These are phyloP conservation scores for Scenedesmus sp. DNA, from an alignment of 163 green algal genomes.

Conservation along the genomic window DNA sequence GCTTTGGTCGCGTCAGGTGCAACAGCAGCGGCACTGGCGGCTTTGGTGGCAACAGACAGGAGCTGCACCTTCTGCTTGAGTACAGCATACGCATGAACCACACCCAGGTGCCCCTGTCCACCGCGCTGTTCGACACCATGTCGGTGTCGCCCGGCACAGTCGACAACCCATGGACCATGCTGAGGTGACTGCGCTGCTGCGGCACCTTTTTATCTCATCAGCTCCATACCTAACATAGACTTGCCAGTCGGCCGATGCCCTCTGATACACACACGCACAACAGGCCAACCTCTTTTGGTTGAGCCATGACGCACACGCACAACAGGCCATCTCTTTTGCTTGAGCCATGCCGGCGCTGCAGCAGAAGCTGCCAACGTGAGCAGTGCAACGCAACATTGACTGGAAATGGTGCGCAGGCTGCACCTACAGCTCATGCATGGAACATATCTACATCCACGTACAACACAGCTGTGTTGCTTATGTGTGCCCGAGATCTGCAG, in stretches of 20 bases:
- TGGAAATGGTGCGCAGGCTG: too few relatives aligned
- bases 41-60: too few relatives aligned
- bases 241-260: background rate
- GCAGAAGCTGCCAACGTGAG: background rate
- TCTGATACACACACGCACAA: background rate
- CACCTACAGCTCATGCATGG: too few relatives aligned
- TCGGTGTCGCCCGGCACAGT: constrained; percentile 63
- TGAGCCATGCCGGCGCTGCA: too few relatives aligned
- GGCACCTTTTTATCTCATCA: too few relatives aligned
- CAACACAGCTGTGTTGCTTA: too few relatives aligned
- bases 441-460: too few relatives aligned
- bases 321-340: too few relatives aligned
- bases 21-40: constrained; percentile 15
- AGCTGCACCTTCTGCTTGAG: constrained; percentile 24
- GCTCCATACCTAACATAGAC: background rate
- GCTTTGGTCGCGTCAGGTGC: background rate
- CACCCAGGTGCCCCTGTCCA: constrained; percentile 75
- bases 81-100: constrained; percentile 85
- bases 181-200: constrained; percentile 8
- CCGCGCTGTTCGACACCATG: constrained; percentile 74
- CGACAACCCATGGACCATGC: constrained; percentile 53
- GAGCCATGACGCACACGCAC: too few relatives aligned
- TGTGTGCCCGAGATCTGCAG: too few relatives aligned
- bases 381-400: too few relatives aligned
- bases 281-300: too few relatives aligned